Conservation (phyloP, 441 rosid genomes). For the Cnidoscolus chayamansa region DNA sequence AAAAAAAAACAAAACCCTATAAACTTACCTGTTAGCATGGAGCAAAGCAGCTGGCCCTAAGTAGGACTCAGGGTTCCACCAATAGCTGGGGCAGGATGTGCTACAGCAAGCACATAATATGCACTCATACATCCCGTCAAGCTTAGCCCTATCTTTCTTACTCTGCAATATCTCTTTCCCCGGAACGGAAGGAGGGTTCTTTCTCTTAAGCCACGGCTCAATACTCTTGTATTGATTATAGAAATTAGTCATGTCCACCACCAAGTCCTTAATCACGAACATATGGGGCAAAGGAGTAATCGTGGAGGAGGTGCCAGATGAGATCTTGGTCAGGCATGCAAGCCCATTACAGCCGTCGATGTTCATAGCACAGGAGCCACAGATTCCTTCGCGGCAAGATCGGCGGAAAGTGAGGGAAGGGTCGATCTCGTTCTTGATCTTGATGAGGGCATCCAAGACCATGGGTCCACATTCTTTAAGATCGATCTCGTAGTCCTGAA, state of each 20-base stretch:
- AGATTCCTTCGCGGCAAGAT: constrained; percentile 95
- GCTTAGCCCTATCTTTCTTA: constrained; percentile 81
- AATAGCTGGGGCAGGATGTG: constrained; percentile 93
- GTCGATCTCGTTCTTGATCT: constrained; percentile 95
- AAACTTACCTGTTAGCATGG: constrained; percentile 77
- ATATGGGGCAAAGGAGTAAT: constrained; percentile 90
- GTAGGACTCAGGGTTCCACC: constrained; percentile 98
- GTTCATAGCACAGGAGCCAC: constrained; percentile 96
- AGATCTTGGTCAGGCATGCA: constrained; percentile 85
- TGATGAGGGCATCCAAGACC: constrained; percentile 92
- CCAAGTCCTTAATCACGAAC: constrained; percentile 94
- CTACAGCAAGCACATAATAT: constrained; percentile 92
- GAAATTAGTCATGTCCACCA: constrained; percentile 92
- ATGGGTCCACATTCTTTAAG: constrained; percentile 89
- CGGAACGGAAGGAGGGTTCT: constrained; percentile 53
- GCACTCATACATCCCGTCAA: constrained; percentile 98
- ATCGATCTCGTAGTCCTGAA: constrained; percentile 65
- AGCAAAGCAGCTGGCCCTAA: constrained; percentile 95
- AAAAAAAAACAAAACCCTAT: neutral
- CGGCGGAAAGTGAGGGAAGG: constrained; percentile 90
- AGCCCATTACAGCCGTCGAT: constrained; percentile 92
- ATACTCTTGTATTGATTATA: constrained; percentile 96
- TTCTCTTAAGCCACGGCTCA: constrained; percentile 99
- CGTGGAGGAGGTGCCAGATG: constrained; percentile 39
- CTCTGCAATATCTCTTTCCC: constrained; percentile 88